These are phyloP conservation scores for Rhodotorula sp. DNA, from an alignment of 1,284 basidiomycete genomes.

Conservation along the genomic window DNA sequence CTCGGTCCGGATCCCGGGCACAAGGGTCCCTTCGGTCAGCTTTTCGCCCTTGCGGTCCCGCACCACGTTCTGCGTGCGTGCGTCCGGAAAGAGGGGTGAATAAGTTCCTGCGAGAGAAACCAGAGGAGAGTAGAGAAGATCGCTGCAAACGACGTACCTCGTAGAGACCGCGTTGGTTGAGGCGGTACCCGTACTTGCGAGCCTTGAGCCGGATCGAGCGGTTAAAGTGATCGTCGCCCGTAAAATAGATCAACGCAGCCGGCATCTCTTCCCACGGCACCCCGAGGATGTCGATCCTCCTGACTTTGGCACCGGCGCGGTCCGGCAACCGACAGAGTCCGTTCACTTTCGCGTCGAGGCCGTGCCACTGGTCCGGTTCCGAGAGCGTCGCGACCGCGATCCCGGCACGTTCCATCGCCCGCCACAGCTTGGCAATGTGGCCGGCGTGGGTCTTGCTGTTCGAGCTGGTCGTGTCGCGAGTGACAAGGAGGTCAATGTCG, in stretches of 20 bases:
- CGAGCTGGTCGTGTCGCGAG: conserved; percentile 56
- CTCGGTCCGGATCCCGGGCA: conserved; percentile 59
- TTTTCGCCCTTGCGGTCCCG: conserved; percentile 51
- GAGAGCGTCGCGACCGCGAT: conserved; percentile 71
- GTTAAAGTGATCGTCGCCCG: conserved; percentile 67
- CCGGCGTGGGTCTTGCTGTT: conserved; percentile 64
- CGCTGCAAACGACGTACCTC: conserved; percentile 45
- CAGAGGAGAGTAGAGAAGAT: conserved; percentile 53
- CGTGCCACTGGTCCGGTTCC: conserved; percentile 61
- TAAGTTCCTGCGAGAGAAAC: conserved; percentile 53
- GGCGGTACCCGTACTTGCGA: conserved; percentile 70
- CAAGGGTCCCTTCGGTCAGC: conserved; percentile 60
- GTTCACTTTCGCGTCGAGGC: conserved; percentile 60
- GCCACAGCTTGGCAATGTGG: conserved; percentile 9
- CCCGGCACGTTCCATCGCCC: conserved; percentile 55
- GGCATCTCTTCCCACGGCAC: conserved; percentile 69
- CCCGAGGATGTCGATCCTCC: conserved; percentile 66
- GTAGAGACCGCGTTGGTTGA: conserved; percentile 81
- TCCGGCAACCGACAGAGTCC: conserved; percentile 56
- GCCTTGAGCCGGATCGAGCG: conserved; percentile 81
- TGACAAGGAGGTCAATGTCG: conserved; percentile 86
- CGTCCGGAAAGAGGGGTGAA: background rate
- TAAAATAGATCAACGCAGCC: conserved; percentile 79
- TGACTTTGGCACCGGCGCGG: conserved; percentile 50
- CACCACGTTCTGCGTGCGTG: conserved; percentile 53